Percentiles rank a stretch among this genome's conserved stretches.
These are phyloP conservation scores for Diaporthe sp. DNA, from an alignment of 2,329 filamentous ascomycete species.

Conservation along the genomic window DNA sequence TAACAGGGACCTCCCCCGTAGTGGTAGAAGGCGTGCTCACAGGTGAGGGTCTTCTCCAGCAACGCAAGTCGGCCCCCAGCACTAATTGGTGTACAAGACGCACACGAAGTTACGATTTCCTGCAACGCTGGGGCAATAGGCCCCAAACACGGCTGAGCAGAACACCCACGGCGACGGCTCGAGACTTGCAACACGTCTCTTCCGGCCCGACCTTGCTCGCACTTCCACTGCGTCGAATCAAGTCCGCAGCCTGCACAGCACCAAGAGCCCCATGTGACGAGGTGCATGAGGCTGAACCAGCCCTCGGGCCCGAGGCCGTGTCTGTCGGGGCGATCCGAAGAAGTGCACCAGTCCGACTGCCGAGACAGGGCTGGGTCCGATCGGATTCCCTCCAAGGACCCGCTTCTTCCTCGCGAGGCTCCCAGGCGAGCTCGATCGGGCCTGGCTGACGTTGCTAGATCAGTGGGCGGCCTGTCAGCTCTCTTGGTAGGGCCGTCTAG, in stretches of 20 bases:
- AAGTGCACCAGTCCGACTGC: constrained; percentile 2
- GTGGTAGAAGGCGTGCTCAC: not conserved
- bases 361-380: not conserved
- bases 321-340: constrained; percentile 4
- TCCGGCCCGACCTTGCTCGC: not conserved
- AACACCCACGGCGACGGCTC: not conserved
- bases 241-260: not conserved
- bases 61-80: not conserved
- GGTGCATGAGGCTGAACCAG: constrained; percentile 3
- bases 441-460: not conserved
- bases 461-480: not conserved
- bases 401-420: not conserved
- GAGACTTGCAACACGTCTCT: not conserved
- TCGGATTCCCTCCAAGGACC: not conserved
- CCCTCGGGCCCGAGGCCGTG: not conserved
- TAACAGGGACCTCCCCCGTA: not conserved
- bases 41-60: not conserved
- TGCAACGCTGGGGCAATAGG: not conserved
- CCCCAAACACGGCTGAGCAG: not conserved
- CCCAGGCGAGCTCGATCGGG: not conserved
- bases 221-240: not conserved
- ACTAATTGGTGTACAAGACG: not conserved
- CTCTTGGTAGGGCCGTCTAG: not conserved
- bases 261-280: not conserved
- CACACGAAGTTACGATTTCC: not conserved